Percentiles rank a stretch among this genome's conserved stretches.
These are phyloP conservation scores for Podaxis sp. DNA, from an alignment of 768 basidiomycete species.

Conservation along the genomic window DNA sequence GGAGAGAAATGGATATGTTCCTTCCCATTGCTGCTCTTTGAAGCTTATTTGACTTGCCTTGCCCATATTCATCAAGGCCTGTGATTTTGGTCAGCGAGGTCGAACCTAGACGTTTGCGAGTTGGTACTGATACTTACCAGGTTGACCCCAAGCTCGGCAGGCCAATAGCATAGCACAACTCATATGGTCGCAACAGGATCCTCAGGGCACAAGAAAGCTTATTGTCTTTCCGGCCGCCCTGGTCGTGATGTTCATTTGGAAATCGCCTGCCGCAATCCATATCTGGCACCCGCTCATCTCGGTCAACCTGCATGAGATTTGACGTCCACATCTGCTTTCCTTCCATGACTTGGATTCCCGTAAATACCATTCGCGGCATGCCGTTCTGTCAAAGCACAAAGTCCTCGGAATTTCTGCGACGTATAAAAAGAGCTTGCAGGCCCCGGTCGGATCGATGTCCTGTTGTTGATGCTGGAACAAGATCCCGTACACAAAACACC, in stretches of 20 bases:
- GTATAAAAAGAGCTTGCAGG: neutral
- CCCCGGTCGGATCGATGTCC: neutral
- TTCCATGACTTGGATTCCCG: neutral
- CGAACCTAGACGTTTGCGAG: neutral
- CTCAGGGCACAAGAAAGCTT: neutral
- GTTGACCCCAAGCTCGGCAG: neutral
- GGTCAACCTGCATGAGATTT: neutral
- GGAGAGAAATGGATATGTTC: neutral
- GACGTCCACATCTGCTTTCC: neutral
- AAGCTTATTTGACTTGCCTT: neutral
- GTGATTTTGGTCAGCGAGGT: neutral
- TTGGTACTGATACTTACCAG: neutral
- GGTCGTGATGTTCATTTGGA: neutral
- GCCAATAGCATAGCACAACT: neutral
- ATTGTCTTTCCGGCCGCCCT: slow-evolving; percentile 5
- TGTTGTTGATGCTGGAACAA: neutral
- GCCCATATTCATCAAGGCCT: neutral
- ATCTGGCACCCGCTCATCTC: neutral
- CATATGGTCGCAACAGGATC: neutral
- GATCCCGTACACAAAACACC: neutral
- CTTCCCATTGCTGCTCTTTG: neutral
- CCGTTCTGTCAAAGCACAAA: neutral
- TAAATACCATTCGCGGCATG: neutral
- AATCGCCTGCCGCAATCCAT: neutral
- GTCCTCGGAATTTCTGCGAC: slow-evolving; percentile 2